A percentile compares a stretch with the other conserved stretches of the same genome.
Conservation (phyloP, 164 flowering plant genomes). For the Tinospora cordifolia region DNA sequence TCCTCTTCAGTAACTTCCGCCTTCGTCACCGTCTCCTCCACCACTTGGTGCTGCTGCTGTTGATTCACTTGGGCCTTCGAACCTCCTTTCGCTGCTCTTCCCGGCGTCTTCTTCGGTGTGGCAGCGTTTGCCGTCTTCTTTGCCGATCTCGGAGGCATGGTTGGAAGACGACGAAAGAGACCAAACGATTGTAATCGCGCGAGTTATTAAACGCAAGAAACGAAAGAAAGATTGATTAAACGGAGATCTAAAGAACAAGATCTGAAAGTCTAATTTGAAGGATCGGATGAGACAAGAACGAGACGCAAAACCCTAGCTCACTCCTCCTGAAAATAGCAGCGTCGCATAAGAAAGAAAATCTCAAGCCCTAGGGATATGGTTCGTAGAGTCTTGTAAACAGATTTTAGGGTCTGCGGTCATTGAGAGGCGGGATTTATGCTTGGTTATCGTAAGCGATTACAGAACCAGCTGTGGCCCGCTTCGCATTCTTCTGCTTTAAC, state of each 20-base stretch:
- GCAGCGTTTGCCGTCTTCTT: slow-evolving; percentile 1
- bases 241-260: neutral
- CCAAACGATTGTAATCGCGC: neutral
- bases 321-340: neutral
- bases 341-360: neutral
- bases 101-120: neutral
- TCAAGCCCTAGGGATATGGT: neutral
- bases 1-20: neutral
- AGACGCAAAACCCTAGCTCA: neutral
- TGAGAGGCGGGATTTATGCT: no score
- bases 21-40: slow-evolving; percentile 2
- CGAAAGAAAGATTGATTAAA: neutral
- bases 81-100: neutral
- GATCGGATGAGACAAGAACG: neutral
- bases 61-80: neutral
- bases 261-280: neutral
- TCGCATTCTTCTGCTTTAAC: no score
- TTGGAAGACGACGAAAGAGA: no score
- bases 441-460: no score
- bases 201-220: neutral
- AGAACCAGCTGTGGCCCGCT: no score
- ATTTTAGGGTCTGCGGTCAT: no score
- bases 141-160: slow-evolving; percentile 6
- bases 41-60: neutral
- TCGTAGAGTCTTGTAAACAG: no score